Conservation (phyloP, 805 yeast species). For the Kazachstania africana region DNA sequence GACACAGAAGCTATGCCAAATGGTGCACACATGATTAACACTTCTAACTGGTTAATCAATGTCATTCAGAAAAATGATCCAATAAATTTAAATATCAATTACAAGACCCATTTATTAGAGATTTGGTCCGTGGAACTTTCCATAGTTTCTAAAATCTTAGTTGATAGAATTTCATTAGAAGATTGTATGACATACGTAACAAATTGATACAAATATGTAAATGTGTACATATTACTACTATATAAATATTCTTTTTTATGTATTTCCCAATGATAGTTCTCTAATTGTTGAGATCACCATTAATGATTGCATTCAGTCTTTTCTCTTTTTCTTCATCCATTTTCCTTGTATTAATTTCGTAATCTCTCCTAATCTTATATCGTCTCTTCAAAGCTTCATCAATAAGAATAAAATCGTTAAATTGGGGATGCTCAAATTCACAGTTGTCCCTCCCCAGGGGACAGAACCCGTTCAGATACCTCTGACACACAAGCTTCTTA, state of each 20-base stretch:
- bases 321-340: conserved; percentile 26
- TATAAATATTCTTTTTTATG: too few relatives aligned
- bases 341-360: conserved; percentile 25
- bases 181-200: conserved; percentile 1
- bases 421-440: conserved; percentile 73
- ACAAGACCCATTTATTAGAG: too few relatives aligned
- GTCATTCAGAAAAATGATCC: too few relatives aligned
- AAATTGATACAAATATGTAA: not conserved
- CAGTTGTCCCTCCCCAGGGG: conserved; percentile 63
- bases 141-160: too few relatives aligned
- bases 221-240: conserved; percentile 1
- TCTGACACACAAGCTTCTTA: conserved; percentile 60
- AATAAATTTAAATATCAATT: too few relatives aligned
- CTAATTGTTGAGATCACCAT: conserved; percentile 19
- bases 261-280: too few relatives aligned
- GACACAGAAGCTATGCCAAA: too few relatives aligned
- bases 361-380: conserved; percentile 21
- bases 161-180: conserved; percentile 4
- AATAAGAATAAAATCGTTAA: conserved; percentile 21
- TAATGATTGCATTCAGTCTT: conserved; percentile 26
- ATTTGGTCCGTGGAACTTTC: too few relatives aligned
- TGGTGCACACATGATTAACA: too few relatives aligned
- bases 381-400: conserved; percentile 28
- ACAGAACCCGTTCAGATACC: conserved; percentile 82
- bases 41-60: too few relatives aligned